phyloP scores from a whole-genome alignment of 2,329 filamentous ascomycete genomes.

The Trichophyton mentagrophytes region DNA sequence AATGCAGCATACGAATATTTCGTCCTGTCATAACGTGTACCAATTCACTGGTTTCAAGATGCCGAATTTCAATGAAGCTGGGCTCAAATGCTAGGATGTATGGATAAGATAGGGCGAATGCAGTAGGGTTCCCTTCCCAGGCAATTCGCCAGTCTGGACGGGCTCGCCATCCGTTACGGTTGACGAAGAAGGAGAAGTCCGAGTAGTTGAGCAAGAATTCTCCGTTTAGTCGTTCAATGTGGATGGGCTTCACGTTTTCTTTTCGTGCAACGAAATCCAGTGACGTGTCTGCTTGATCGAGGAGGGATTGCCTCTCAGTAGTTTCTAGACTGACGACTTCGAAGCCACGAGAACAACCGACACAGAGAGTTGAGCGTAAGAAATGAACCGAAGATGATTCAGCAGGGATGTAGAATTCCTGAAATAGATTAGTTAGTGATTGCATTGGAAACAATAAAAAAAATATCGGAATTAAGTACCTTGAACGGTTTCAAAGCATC shows the following conservation, averaged over 20 bases:
- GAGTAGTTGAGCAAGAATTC: conserved; percentile 97
- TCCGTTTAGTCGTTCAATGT: conserved; percentile 92
- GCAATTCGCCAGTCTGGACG: conserved; percentile 93
- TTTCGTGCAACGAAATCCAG: conserved; percentile 92
- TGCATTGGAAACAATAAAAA: not conserved
- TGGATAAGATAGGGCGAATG: conserved; percentile 87
- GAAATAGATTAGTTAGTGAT: not conserved
- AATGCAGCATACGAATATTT: conserved; percentile 95
- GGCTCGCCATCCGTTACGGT: conserved; percentile 93
- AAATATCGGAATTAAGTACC: conserved; percentile 23
- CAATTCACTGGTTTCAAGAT: conserved; percentile 80
- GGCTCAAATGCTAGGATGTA: conserved; percentile 96
- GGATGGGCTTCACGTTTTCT: conserved; percentile 86
- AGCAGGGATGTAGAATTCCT: conserved; percentile 95
- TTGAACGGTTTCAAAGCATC: conserved; percentile 95
- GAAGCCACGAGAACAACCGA: conserved; percentile 88
- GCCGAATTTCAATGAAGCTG: conserved; percentile 91
- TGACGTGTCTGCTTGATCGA: conserved; percentile 95
- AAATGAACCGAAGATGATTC: conserved; percentile 99
- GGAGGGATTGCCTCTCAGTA: conserved; percentile 90
- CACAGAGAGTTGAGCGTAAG: conserved; percentile 88
- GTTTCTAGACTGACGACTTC: conserved; percentile 95
- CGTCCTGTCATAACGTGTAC: conserved; percentile 94
- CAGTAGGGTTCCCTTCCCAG: conserved; percentile 88
- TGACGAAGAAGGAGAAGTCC: conserved; percentile 98